Evolutionary conservation across 148 eudicot species (phyloP).

Genomic region (Heliosperma pusillum): DNA sequence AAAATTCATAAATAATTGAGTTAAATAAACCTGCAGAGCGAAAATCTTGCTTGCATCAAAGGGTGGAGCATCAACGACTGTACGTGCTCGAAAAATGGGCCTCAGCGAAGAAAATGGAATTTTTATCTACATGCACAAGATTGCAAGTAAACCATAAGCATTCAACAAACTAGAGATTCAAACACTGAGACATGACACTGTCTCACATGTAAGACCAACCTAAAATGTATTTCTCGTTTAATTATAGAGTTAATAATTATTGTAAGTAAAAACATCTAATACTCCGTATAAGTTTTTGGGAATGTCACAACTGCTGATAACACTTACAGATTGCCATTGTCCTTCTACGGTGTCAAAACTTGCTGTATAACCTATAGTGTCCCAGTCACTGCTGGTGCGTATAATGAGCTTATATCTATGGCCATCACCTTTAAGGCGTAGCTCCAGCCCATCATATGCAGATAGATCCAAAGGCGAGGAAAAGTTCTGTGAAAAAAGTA

Average conservation of each 20-base stretch:
- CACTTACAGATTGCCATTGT: slow-evolving; percentile 95
- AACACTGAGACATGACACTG: background rate
- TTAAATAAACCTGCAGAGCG: slow-evolving; percentile 62
- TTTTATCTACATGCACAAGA: slow-evolving; percentile 44
- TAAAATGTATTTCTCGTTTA: no score
- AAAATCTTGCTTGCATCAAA: slow-evolving; percentile 66
- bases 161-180: background rate
- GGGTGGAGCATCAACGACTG: slow-evolving; percentile 73
- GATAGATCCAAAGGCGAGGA: slow-evolving; percentile 83
- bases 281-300: background rate
- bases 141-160: slow-evolving; percentile 7
- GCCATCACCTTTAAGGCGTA: slow-evolving; percentile 85
- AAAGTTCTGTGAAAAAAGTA: slow-evolving; percentile 58
- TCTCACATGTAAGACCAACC: no score
- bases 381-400: slow-evolving; percentile 96
- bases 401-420: slow-evolving; percentile 82
- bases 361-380: slow-evolving; percentile 85
- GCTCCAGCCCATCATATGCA: slow-evolving; percentile 88
- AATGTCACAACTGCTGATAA: slow-evolving; percentile 1
- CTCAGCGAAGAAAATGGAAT: slow-evolving; percentile 70
- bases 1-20: background rate
- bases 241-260: background rate
- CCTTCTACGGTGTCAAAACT: slow-evolving; percentile 85
- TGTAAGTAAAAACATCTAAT: background rate
- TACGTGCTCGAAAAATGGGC: slow-evolving; percentile 86